A percentile compares a stretch with the other conserved stretches of the same genome.
These are phyloP conservation scores for Zygosaccharomyces pseudorouxii DNA, from an alignment of 805 yeast genomes.

Conservation along the genomic window DNA sequence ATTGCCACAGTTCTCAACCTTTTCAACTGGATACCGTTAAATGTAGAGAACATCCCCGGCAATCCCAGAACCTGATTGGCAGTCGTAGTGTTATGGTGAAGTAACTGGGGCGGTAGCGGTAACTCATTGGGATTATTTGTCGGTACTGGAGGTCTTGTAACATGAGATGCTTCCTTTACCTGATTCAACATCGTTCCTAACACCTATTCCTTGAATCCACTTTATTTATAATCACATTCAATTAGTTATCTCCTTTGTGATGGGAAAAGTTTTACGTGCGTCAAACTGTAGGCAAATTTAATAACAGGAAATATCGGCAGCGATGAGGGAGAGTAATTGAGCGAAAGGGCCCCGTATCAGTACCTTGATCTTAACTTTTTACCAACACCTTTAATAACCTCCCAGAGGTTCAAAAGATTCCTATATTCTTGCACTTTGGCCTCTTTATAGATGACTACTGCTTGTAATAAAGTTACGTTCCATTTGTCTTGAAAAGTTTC, in stretches of 20 bases:
- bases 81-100: slow-evolving; percentile 28
- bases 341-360: too few relatives aligned
- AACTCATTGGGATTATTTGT: slow-evolving; percentile 1
- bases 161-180: not conserved
- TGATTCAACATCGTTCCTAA: not conserved
- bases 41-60: slow-evolving; percentile 34
- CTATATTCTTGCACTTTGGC: too few relatives aligned
- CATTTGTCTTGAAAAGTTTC: slow-evolving; percentile 1
- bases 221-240: not conserved
- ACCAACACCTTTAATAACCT: too few relatives aligned
- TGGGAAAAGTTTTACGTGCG: not conserved
- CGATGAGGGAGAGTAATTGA: too few relatives aligned
- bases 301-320: not conserved
- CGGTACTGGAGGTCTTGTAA: not conserved
- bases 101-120: slow-evolving; percentile 10
- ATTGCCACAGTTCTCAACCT: slow-evolving; percentile 42
- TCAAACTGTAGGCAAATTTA: too few relatives aligned
- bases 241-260: not conserved
- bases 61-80: slow-evolving; percentile 31
- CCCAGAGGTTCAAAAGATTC: too few relatives aligned
- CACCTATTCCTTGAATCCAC: not conserved
- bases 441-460: not conserved
- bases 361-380: too few relatives aligned
- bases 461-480: not conserved
- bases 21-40: slow-evolving; percentile 13